Evolutionary conservation across 148 eudicot genomes (phyloP), one percentile per base, ranked within the genome.

Genomic region (Rhododendron ovatum): DNA sequence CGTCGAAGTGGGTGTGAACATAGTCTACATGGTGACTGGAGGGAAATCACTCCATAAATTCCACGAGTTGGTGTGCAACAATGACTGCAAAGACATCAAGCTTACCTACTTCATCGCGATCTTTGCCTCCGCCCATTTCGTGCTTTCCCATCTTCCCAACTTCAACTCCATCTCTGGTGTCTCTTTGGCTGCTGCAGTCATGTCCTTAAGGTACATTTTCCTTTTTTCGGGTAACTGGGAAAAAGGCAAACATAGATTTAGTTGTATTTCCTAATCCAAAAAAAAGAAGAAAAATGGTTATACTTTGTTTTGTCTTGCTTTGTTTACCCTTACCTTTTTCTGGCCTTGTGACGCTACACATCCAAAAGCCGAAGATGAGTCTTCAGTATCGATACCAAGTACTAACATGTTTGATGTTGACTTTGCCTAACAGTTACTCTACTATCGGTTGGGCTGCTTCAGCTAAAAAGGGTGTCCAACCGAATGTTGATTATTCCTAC

Each of bases 1-100:
- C 0, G 93, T 91, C 0, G 89, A 91, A 84, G 91, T 91, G 17
- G 89, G 90, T 0, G 85, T 87, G 11, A 65, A 85, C 85, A 88
- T 91, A 7, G 89, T 91, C 6, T 91, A 91, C 45, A 91, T 91
- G 93, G 93, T 91, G 55, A 91, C 93, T 0, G 93, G 91, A 76
- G 93, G 91, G 3, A 87, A 35, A 53, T 91, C 91, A 37, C 89
- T 90, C 59, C n/a, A 89, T 63, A 91, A 90, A 53, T 75, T 89
- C 82, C 91, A 88, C 33, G 26, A 67, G n/a, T 51, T 87, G 73
- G 84, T 88, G 7, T 87, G 89, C 59, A 14, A n/a, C 59, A 14
- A n/a, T 1, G 67, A 89, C 12, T 76, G 88, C 87, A 83, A 83
- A 33, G 39, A 89, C 37, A 87, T 89, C 80, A 91, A 88, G 76